Base-by-base conservation (phyloP, 495 filamentous ascomycete species). In the Extremus antarcticus region DNA sequence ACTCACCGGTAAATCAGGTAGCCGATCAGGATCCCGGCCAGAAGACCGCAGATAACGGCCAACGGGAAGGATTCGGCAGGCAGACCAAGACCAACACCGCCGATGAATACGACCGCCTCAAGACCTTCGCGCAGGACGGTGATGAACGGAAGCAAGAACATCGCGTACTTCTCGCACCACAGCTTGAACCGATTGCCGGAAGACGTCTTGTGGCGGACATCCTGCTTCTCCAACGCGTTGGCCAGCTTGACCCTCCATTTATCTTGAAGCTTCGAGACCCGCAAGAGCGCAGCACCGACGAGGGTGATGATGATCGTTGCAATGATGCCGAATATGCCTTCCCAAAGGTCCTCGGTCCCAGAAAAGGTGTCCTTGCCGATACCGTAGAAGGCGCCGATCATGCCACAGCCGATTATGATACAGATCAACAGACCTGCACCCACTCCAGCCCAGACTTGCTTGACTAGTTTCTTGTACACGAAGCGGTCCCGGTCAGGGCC, bases 191-290 rank as follows among this genome's bases (percentile, higher is more conserved):
- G 68, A 9, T 68, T 62, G 25, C 29, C 39, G 17, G 62, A 25
- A 50, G 47, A 56, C 1, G 59, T 46, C n/a, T 72, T 63, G n/a
- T 45, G 46, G n/a, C 57, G 60, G 9, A 58, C 65, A 17, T 77
- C 58, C 1, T 80, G 74, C 10, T 72, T 65, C 58, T 83, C 84
- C 20, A 90, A 67, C 0, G 81, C 75, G 56, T 76, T 75, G 16
- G 80, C 77, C n/a, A 94, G 75, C 76, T 89, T 90, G 53, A 83
- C 69, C 15, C 80, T 79, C 88, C 88, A 94, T 66, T 90, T 89
- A 45, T 87, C 85, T 65, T 89, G 84, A 65, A 90, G 78, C 70
- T 90, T 91, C 47, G 80, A 84, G 41, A 94, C 79, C n/a, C 88
- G 78, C 8, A 94, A 73, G 21, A 92, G 76, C 9, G 86, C 86